A percentile compares a stretch with the other conserved stretches of the same genome.
These are phyloP conservation scores for Fusarium sterilihyphosum DNA, from an alignment of 2,329 filamentous ascomycete genomes.

Conservation along the genomic window DNA sequence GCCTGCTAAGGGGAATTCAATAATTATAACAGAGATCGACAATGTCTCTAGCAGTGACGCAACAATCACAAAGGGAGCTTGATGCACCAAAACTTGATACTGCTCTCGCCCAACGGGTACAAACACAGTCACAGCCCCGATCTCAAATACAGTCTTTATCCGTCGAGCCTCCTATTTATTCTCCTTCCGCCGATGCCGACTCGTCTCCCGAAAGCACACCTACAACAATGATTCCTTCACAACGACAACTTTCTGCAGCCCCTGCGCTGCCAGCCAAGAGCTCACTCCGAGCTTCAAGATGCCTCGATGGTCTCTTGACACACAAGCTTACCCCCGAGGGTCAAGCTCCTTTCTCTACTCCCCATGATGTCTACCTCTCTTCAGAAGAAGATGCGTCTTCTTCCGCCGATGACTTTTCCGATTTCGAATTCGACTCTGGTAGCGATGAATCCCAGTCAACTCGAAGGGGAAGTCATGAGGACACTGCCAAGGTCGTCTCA, in stretches of 20 bases:
- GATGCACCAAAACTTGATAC: conserved; percentile 34
- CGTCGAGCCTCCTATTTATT: conserved; percentile 41
- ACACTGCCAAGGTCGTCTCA: conserved; percentile 67
- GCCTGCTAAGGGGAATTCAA: conserved; percentile 31
- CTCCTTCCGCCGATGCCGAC: conserved; percentile 39
- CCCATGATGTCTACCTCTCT: conserved; percentile 71
- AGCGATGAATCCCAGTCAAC: conserved; percentile 47
- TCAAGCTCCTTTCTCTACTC: conserved; percentile 49
- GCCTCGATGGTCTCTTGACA: conserved; percentile 46
- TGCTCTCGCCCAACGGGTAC: conserved; percentile 26
- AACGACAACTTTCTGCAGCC: conserved; percentile 41
- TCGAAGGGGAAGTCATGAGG: conserved; percentile 59
- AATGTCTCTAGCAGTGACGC: conserved; percentile 42
- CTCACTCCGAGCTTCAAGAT: conserved; percentile 58
- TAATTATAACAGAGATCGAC: conserved; percentile 29
- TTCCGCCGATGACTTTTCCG: conserved; percentile 68
- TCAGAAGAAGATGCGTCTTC: conserved; percentile 74
- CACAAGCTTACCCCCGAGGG: conserved; percentile 46
- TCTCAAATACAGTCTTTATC: conserved; percentile 43
- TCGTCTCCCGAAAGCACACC: conserved; percentile 33
- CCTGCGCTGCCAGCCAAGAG: conserved; percentile 63
- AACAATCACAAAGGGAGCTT: conserved; percentile 34
- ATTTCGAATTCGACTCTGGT: conserved; percentile 61
- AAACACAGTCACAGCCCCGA: conserved; percentile 25
- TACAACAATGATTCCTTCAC: conserved; percentile 45